A percentile compares a stretch with the other conserved stretches of the same genome.
phyloP scores from a whole-genome alignment of 75 land plant species.

The Sequoia sempervirens region DNA sequence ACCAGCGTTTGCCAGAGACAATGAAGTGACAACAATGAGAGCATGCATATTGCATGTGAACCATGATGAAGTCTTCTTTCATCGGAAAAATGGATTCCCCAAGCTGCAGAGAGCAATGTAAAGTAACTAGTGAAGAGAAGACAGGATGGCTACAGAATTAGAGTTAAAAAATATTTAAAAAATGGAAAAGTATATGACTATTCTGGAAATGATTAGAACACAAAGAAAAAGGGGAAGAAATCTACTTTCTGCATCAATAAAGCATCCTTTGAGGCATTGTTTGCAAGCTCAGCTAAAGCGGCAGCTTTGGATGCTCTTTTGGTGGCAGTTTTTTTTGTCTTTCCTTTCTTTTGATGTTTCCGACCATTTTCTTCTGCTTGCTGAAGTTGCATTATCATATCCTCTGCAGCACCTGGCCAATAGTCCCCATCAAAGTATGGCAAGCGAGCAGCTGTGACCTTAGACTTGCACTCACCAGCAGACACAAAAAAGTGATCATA shows the following conservation, averaged over 20 bases:
- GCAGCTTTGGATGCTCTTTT: constrained; percentile 86
- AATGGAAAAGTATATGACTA: neutral
- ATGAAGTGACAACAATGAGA: constrained; percentile 48
- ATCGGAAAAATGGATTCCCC: constrained; percentile 47
- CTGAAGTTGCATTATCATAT: constrained; percentile 77
- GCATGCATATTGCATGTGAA: constrained; percentile 50
- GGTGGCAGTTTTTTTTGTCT: constrained; percentile 60
- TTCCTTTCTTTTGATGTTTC: constrained; percentile 68
- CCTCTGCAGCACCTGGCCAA: constrained; percentile 99
- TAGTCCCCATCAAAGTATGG: constrained; percentile 99
- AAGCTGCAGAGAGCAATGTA: constrained; percentile 24
- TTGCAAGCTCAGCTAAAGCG: constrained; percentile 76
- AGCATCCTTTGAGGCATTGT: constrained; percentile 85
- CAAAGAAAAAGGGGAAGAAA: constrained; percentile 23
- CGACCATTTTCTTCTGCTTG: constrained; percentile 81
- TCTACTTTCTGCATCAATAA: constrained; percentile 83
- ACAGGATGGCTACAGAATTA: neutral
- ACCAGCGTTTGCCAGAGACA: constrained; percentile 40
- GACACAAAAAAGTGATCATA: constrained; percentile 84
- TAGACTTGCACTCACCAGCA: constrained; percentile 81
- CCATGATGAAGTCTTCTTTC: constrained; percentile 62
- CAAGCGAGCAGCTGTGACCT: constrained; percentile 90
- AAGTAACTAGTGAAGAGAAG: neutral
- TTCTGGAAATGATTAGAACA: neutral
- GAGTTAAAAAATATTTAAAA: neutral